Evolutionary conservation across 257 asterid genomes (phyloP), one percentile per base, ranked within the genome.

Genomic region (Knoxia roxburghii): DNA sequence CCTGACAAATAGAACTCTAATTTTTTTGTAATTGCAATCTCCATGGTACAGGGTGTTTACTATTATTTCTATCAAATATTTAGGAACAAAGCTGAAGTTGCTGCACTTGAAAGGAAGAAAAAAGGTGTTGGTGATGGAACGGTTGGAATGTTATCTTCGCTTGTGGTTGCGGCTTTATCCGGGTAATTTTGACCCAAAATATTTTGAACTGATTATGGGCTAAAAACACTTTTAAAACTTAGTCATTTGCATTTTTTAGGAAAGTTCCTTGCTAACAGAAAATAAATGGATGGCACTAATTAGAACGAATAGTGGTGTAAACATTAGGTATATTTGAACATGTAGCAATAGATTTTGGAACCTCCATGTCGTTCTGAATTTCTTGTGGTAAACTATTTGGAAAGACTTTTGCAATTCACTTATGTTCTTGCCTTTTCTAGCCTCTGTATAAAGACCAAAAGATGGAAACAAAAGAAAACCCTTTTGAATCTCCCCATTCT

Each of bases 51-150:
- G 98, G 98, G 98, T 79, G 98, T 92, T 85, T 92, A 92, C 82
- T 92, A 92, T 86, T 92, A 92, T 86, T 91, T 91, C 94, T 91
- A 89, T 91, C 95, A 91, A 91, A 85, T 87, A 85, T 89, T 89
- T 82, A 89, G 96, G 89, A 82, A 81, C 81, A 92, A 80, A 75
- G 97, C 93, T 55, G 96, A 89, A 81, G 80, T 75, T 50, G 50
- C 82, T 72, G 92, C 98, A 72, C 73, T 87, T 58, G 87, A 82
- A 77, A 83, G 78, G 64, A 87, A 76, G 78, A 87, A 51, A 76
- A 87, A 68, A 67, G 95, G 96, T 68, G 46, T 74, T 68, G 97
- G 98, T 67, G 97, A 92, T 89, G 98, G 98, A 68, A 87, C 97
- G 71, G 98, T 92, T 41, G 98, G 97, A 65, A 89, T 89, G 89